Conservation (phyloP, 805 yeast species). For the Candida takata region DNA sequence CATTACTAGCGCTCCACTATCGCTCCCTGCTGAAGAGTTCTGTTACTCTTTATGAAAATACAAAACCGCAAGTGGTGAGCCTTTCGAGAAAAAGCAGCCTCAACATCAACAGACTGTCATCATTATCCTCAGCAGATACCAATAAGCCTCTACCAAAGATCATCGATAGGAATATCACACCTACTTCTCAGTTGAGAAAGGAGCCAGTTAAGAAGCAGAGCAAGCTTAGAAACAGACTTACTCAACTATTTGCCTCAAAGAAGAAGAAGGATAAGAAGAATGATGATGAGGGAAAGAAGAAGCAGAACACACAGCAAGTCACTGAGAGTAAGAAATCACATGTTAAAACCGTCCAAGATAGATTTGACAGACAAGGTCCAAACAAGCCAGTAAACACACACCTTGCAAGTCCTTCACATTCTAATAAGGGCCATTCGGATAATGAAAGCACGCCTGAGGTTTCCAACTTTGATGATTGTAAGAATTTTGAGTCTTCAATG, state of each 20-base stretch:
- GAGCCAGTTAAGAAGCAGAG: conserved; percentile 7
- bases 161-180: conserved; percentile 2
- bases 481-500: conserved; percentile 21
- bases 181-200: conserved; percentile 2
- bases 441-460: conserved; percentile 11
- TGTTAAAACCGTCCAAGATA: neutral
- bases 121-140: conserved; percentile 16
- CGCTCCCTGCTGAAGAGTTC: neutral
- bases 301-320: neutral
- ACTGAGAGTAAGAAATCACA: neutral
- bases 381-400: neutral
- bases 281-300: too few relatives aligned
- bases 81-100: conserved; percentile 13
- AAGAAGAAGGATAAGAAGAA: neutral
- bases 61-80: neutral
- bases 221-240: conserved; percentile 19
- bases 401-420: neutral
- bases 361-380: neutral
- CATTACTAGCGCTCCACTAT: conserved; percentile 8
- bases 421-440: neutral
- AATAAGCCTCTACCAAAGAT: conserved; percentile 18
- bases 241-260: conserved; percentile 14
- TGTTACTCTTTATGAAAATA: neutral
- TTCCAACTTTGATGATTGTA: conserved; percentile 10
- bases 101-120: conserved; percentile 12